These are phyloP conservation scores for Cercospora sesami DNA, from an alignment of 2,329 filamentous ascomycete genomes.

Conservation along the genomic window DNA sequence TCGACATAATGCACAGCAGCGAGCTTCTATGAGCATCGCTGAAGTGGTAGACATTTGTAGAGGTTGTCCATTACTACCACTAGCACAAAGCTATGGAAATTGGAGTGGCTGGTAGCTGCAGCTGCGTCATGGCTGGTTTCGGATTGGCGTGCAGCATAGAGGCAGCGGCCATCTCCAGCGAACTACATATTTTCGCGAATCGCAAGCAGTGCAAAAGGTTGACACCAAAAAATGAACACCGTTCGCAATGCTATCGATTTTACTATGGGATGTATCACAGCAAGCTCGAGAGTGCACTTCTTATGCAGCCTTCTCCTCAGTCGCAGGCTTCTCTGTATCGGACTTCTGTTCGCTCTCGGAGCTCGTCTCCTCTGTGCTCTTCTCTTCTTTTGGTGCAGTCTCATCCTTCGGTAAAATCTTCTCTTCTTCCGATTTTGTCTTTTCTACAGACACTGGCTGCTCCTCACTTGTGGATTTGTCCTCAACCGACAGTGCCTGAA, in stretches of 20 bases:
- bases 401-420: neutral
- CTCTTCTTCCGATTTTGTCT: neutral
- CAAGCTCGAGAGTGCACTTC: neutral
- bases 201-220: neutral
- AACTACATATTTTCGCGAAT: too few species aligned
- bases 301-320: constrained; percentile 11
- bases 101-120: neutral
- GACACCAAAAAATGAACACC: neutral
- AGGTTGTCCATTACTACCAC: neutral
- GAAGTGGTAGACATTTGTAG: neutral
- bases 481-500: neutral
- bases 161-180: neutral
- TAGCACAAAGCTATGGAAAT: neutral
- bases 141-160: neutral
- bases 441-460: neutral
- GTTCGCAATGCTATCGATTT: neutral
- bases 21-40: neutral
- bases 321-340: neutral
- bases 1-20: neutral
- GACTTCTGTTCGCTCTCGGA: neutral
- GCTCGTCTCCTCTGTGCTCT: neutral
- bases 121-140: neutral
- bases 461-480: neutral
- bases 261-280: neutral
- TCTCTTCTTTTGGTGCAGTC: neutral